These are phyloP conservation scores for Diaporthe citri DNA, from an alignment of 2,329 filamentous ascomycete genomes.

Conservation along the genomic window DNA sequence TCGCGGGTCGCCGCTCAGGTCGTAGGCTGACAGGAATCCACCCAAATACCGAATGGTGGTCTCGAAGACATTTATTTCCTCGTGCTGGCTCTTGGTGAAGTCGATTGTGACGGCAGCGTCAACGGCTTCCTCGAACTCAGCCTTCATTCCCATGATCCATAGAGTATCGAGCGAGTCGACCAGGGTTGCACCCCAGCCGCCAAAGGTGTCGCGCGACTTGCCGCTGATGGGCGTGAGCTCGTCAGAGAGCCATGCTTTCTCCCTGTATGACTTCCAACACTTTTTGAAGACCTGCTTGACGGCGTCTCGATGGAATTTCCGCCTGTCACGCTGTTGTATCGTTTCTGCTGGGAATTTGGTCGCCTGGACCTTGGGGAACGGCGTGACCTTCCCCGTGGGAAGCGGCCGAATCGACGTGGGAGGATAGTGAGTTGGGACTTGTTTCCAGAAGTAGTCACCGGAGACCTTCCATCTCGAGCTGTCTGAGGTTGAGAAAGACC, in stretches of 20 bases:
- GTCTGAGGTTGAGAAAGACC: not conserved
- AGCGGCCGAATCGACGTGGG: slow-evolving; percentile 18
- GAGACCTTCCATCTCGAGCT: slow-evolving; percentile 23
- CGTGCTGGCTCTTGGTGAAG: slow-evolving; percentile 33
- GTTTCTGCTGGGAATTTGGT: slow-evolving; percentile 29
- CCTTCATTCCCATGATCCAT: slow-evolving; percentile 39
- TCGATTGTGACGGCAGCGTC: slow-evolving; percentile 32
- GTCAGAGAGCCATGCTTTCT: slow-evolving; percentile 34
- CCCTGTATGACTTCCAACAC: slow-evolving; percentile 36
- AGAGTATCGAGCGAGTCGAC: slow-evolving; percentile 40
- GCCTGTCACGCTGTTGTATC: not conserved
- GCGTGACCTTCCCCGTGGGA: slow-evolving; percentile 8
- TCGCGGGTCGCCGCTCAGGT: slow-evolving; percentile 47
- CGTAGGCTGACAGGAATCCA: slow-evolving; percentile 38
- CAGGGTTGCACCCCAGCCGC: slow-evolving; percentile 40
- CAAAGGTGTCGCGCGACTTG: slow-evolving; percentile 30
- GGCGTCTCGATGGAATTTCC: slow-evolving; percentile 19
- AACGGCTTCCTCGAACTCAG: slow-evolving; percentile 36
- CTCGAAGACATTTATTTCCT: slow-evolving; percentile 49
- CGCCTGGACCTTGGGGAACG: slow-evolving; percentile 35
- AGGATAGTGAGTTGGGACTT: slow-evolving; percentile 32
- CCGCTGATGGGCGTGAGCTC: slow-evolving; percentile 35
- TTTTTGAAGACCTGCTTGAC: slow-evolving; percentile 38
- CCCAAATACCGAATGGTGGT: slow-evolving; percentile 47
- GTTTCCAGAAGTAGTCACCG: slow-evolving; percentile 39